Evolutionary conservation across 495 filamentous ascomycete genomes (phyloP), one percentile per base, ranked within the genome.

Genomic region (Daldinia vernicosa): DNA sequence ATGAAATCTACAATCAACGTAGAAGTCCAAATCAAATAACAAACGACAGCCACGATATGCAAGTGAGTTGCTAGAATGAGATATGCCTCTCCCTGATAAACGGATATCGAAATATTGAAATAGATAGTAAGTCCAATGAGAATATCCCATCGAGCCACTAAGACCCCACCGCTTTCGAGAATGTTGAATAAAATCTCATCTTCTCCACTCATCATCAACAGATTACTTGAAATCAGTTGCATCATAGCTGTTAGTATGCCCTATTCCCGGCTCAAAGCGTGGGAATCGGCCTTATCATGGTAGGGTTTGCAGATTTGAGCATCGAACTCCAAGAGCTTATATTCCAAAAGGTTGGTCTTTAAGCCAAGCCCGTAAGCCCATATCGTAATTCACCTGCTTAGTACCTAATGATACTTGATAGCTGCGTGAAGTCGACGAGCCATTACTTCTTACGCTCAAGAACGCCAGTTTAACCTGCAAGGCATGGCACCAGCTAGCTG

Each of bases 401-500:
- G 33, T 35, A 27, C 1, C 26, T 40, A 47, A 47, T 22, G 43
- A 24, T 22, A 24, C 3, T 47, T 47, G 8, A 22, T 47, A 47
- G 43, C 17, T 47, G 9, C 43, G 43, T 47, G 43, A 47, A 12
- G 43, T 24, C 3, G 43, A 47, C 6, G 43, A 24, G 43, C 43
- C 43, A 12, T 11, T 47, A 22, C 43, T 22, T 47, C 7, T 47
- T 47, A 22, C 43, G 12, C 43, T 47, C 43, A 47, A 47, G 9
- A 47, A 47, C 11, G 43, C 43, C 22, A 47, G 43, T 22, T 47
- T 47, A 47, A 47, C 43, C 43, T 47, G 43, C 6, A 47, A 47
- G n/a, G 43, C 43, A 12, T 47, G 43, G 43, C 19, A 22, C 24
- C 43, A 14, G 19, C 43, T 47, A 47, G 43, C 43, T 1, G 43